Percentiles rank a stretch among this genome's conserved stretches.
Evolutionary conservation across 2,329 filamentous ascomycete species (phyloP).

Genomic region (Pleoardoris graminearum): DNA sequence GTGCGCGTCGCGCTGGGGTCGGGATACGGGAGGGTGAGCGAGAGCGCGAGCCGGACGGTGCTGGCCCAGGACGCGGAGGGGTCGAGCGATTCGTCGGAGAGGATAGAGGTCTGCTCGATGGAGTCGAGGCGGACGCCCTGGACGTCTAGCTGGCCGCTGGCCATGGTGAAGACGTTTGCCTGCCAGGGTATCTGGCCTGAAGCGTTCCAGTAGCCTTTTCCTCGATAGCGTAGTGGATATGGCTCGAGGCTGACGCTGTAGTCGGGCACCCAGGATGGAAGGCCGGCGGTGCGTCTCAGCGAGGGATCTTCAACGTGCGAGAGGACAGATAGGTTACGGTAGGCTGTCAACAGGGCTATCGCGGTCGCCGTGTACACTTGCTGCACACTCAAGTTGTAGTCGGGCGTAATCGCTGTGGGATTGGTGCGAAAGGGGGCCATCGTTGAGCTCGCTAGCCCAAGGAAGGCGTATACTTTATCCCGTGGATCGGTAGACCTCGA

Average conservation of each 20-base stretch:
- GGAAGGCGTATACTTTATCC: constrained; percentile 37
- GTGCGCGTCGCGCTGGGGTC: constrained; percentile 5
- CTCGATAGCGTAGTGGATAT: constrained; percentile 30
- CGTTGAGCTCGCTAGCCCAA: constrained; percentile 24
- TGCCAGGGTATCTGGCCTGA: constrained; percentile 19
- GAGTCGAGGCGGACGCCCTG: constrained; percentile 24
- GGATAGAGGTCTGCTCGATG: constrained; percentile 18
- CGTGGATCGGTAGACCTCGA: constrained; percentile 30
- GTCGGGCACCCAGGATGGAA: no score
- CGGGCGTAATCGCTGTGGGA: constrained; percentile 18
- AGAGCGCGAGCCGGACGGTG: constrained; percentile 24
- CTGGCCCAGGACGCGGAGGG: constrained; percentile 26
- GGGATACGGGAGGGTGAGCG: constrained; percentile 24
- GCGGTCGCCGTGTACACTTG: constrained; percentile 25
- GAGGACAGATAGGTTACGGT: constrained; percentile 24
- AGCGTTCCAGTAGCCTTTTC: constrained; percentile 20
- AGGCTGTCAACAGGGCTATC: constrained; percentile 20
- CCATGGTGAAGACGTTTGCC: constrained; percentile 15
- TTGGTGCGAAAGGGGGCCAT: constrained; percentile 25
- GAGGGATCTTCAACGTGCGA: constrained; percentile 31
- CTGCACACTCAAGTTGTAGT: constrained; percentile 28
- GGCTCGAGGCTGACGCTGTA: constrained; percentile 26
- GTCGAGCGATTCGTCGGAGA: constrained; percentile 21
- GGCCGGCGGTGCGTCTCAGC: constrained; percentile 14
- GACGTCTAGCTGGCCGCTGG: constrained; percentile 21